phyloP scores from a whole-genome alignment of 2,329 filamentous ascomycete genomes.

The Hymenoscyphus occultus region DNA sequence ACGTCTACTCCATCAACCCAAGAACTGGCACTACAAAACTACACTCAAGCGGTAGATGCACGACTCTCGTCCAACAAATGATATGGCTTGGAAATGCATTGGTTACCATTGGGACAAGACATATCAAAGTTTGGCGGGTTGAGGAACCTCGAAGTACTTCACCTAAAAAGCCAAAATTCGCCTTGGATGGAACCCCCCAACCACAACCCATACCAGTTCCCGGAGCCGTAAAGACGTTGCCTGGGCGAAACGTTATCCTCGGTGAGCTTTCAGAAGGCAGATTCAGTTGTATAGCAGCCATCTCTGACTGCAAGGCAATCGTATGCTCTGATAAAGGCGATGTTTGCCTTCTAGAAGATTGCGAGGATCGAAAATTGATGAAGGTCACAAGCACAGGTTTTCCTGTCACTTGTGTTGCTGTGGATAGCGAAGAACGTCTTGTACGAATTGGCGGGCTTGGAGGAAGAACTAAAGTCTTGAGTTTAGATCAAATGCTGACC shows the following conservation, averaged over 20 bases:
- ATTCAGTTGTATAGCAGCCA: constrained; percentile 72
- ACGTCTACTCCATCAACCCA: constrained; percentile 84
- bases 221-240: constrained; percentile 63
- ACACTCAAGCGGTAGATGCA: constrained; percentile 88
- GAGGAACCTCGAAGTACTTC: constrained; percentile 62
- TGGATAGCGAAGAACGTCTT: constrained; percentile 36
- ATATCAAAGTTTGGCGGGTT: constrained; percentile 90
- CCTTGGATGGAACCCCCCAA: constrained; percentile 41
- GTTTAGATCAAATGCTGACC: constrained; percentile 43
- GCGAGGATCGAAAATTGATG: constrained; percentile 66
- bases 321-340: constrained; percentile 86
- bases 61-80: constrained; percentile 80
- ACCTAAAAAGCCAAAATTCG: constrained; percentile 60
- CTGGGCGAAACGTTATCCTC: constrained; percentile 83
- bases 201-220: constrained; percentile 35
- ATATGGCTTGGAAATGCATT: constrained; percentile 83
- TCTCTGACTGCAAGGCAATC: constrained; percentile 72
- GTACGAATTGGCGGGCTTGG: constrained; percentile 39
- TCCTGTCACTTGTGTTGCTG: constrained; percentile 42
- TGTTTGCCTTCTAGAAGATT: constrained; percentile 81
- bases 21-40: constrained; percentile 76
- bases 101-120: constrained; percentile 83
- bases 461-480: constrained; percentile 47
- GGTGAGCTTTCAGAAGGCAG: constrained; percentile 78
- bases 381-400: constrained; percentile 67